Evolutionary conservation across 2,329 filamentous ascomycete species (phyloP).

Genomic region (Trichoderma endophyticum): DNA sequence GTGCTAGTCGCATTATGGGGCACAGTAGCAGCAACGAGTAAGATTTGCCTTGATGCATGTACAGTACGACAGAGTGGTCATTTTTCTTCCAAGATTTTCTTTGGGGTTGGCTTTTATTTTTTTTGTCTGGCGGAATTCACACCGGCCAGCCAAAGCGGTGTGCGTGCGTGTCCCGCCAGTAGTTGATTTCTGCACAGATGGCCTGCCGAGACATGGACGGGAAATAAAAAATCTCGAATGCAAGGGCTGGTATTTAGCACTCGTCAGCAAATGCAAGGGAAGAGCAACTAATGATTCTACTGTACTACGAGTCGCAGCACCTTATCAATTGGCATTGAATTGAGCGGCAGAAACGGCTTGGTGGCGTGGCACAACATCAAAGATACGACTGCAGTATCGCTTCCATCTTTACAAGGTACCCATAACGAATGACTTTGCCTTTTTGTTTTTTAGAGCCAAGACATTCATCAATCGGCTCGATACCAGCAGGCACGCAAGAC

Average conservation of each 20-base stretch:
- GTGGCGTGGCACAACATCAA: not conserved
- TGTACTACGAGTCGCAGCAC: not conserved
- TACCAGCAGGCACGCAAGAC: not conserved
- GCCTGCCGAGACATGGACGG: not conserved
- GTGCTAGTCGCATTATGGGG: not conserved
- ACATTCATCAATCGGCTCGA: not conserved
- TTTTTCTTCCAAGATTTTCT: not conserved
- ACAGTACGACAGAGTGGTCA: not conserved
- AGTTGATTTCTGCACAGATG: not conserved
- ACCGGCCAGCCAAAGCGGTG: not conserved
- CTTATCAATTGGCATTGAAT: not conserved
- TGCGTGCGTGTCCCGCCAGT: not conserved
- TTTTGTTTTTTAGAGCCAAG: not conserved
- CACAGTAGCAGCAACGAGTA: not conserved
- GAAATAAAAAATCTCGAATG: not conserved
- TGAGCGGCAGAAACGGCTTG: not conserved
- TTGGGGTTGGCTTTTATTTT: not conserved
- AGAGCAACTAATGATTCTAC: not conserved
- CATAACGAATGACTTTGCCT: not conserved
- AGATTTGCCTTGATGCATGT: not conserved
- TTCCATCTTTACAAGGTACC: too few relatives aligned
- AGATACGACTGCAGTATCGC: not conserved
- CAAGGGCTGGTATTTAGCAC: not conserved
- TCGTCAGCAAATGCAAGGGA: slow-evolving; percentile 16
- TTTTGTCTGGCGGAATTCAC: not conserved